phyloP scores from a whole-genome alignment of 352 stramenopile species.

The Phytophthora podocarpi region DNA sequence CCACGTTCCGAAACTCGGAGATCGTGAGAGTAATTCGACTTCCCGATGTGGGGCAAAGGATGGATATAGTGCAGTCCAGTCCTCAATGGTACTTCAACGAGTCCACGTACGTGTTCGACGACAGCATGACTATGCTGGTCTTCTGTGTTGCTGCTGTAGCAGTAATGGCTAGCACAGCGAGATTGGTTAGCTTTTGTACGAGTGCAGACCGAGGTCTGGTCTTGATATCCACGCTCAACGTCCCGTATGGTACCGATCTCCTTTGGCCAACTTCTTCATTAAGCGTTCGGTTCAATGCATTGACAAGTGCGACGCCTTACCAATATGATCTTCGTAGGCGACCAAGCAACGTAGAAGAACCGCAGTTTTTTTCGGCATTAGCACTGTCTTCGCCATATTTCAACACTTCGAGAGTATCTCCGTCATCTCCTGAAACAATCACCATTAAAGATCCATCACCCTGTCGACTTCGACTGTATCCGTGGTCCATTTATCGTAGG shows the following conservation, averaged over 20 bases:
- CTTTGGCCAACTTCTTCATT: constrained; percentile 28
- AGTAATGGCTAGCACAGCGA: neutral
- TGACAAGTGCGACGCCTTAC: neutral
- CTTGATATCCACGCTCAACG: constrained; percentile 3
- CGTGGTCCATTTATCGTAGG: neutral
- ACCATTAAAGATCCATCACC: no score
- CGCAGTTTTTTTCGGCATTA: no score
- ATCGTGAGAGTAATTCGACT: neutral
- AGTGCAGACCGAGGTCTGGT: neutral
- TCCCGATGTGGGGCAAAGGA: neutral
- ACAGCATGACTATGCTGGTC: constrained; percentile 19
- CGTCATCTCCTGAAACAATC: neutral
- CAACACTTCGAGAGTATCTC: neutral
- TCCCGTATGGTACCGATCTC: constrained; percentile 12
- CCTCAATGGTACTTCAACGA: constrained; percentile 16
- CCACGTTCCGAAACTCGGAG: constrained; percentile 6
- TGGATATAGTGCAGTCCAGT: constrained; percentile 1
- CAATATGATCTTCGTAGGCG: neutral
- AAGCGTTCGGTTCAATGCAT: constrained; percentile 23
- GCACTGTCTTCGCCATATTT: no score
- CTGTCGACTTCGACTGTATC: neutral
- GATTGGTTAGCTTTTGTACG: neutral
- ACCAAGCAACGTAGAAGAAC: neutral
- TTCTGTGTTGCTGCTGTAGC: constrained; percentile 9
- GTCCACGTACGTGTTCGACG: constrained; percentile 18